These are phyloP conservation scores for Tylopilus orsonianus DNA, from an alignment of 1,284 basidiomycete species.

Conservation along the genomic window DNA sequence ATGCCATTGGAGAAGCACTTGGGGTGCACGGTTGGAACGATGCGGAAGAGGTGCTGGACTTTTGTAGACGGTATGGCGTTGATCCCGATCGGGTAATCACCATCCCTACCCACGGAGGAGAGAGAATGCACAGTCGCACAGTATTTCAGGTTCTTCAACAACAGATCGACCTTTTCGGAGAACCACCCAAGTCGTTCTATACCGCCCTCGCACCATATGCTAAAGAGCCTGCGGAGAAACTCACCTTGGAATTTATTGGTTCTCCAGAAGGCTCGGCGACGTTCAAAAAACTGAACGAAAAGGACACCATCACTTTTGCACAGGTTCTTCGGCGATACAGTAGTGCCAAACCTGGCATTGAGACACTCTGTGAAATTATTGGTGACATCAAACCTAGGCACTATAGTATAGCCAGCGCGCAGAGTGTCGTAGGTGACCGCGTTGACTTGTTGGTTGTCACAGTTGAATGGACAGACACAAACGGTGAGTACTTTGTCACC, in stretches of 20 bases:
- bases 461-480: constrained; percentile 90
- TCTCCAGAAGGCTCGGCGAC: constrained; percentile 88
- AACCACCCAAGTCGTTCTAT: constrained; percentile 96
- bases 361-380: constrained; percentile 83
- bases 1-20: constrained; percentile 95
- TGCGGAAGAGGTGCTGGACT: constrained; percentile 81
- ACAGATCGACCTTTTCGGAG: constrained; percentile 95
- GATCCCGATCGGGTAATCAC: constrained; percentile 82
- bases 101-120: constrained; percentile 67
- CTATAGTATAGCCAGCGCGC: constrained; percentile 96
- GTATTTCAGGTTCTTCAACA: constrained; percentile 95
- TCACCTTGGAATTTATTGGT: constrained; percentile 90
- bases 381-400: constrained; percentile 97
- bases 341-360: constrained; percentile 79
- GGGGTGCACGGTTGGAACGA: constrained; percentile 99
- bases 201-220: constrained; percentile 83
- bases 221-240: constrained; percentile 69
- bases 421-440: constrained; percentile 91
- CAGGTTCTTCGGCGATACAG: constrained; percentile 83
- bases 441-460: constrained; percentile 96
- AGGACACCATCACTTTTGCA: constrained; percentile 93
- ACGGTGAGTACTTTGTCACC: constrained; percentile 54
- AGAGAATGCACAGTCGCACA: constrained; percentile 82
- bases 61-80: constrained; percentile 90
- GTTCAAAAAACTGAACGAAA: constrained; percentile 95